A percentile compares a stretch with the other conserved stretches of the same genome.
phyloP scores from a whole-genome alignment of 2,329 filamentous ascomycete genomes.

The Epichloe sp. region DNA sequence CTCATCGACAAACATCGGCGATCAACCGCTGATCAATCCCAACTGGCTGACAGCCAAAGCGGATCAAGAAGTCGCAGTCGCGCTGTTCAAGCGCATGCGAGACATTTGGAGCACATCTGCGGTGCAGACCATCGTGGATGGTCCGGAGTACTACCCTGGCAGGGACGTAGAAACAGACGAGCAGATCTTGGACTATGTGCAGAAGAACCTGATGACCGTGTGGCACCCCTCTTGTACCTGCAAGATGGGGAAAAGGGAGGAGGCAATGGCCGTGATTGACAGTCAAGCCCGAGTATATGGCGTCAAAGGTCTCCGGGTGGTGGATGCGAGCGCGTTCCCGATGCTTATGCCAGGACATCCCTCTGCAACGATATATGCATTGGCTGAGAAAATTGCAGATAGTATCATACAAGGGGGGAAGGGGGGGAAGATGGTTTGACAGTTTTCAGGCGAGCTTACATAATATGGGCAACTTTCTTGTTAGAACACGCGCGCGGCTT shows the following conservation, averaged over 20 bases:
- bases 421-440: neutral
- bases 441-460: neutral
- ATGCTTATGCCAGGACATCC: conserved; percentile 11
- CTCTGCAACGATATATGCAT: conserved; percentile 11
- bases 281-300: conserved; percentile 8
- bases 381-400: conserved; percentile 16
- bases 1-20: conserved; percentile 16
- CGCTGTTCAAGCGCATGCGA: conserved; percentile 26
- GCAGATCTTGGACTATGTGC: conserved; percentile 25
- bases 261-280: conserved; percentile 44
- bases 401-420: conserved; percentile 1
- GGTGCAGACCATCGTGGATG: conserved; percentile 18
- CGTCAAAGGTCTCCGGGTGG: too few species aligned
- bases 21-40: conserved; percentile 28
- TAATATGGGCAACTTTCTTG: too few species aligned
- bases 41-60: conserved; percentile 28
- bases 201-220: conserved; percentile 12
- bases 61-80: conserved; percentile 31
- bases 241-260: conserved; percentile 23
- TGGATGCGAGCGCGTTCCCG: conserved; percentile 32
- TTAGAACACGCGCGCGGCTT: too few species aligned
- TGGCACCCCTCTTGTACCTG: conserved; percentile 17
- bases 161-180: conserved; percentile 24
- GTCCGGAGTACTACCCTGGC: conserved; percentile 25
- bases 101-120: conserved; percentile 18